Evolutionary conservation across 2,329 filamentous ascomycete genomes (phyloP).

Genomic region (Pseudocercospora fijiensis): DNA sequence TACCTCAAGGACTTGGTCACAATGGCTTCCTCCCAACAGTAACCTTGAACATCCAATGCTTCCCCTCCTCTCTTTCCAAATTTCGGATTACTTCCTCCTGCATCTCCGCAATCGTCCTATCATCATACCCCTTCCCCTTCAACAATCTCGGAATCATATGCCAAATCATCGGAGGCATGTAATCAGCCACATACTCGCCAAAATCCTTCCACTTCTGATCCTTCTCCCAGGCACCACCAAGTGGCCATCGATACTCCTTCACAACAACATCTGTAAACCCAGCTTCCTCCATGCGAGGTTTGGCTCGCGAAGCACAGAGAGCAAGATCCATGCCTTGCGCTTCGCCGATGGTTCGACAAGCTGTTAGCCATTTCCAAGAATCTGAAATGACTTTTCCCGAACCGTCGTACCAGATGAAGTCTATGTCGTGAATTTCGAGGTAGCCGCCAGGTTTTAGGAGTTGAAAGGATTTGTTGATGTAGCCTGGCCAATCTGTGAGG

Average conservation of each 20-base stretch:
- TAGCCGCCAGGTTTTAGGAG: constrained; percentile 26
- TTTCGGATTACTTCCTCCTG: constrained; percentile 13
- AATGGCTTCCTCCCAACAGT: constrained; percentile 14
- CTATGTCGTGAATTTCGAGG: constrained; percentile 27
- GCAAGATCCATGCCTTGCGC: constrained; percentile 17
- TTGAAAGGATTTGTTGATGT: constrained; percentile 13
- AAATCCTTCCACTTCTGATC: constrained; percentile 13
- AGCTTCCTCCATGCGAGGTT: constrained; percentile 19
- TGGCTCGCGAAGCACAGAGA: constrained; percentile 15
- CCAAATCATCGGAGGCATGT: constrained; percentile 12
- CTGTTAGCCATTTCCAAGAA: constrained; percentile 22
- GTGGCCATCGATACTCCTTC: constrained; percentile 23
- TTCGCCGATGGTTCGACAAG: constrained; percentile 2
- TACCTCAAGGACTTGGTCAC: background rate
- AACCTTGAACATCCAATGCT: constrained; percentile 20
- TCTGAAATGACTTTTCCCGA: constrained; percentile 14
- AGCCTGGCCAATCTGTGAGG: constrained; percentile 25
- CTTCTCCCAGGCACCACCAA: constrained; percentile 12
- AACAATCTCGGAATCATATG: constrained; percentile 17
- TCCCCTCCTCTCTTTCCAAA: constrained; percentile 14
- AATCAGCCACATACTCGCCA: constrained; percentile 16
- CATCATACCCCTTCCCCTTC: constrained; percentile 8
- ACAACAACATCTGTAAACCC: constrained; percentile 26
- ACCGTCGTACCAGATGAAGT: constrained; percentile 17
- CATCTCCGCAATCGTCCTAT: constrained; percentile 12